phyloP scores from a whole-genome alignment of 352 stramenopile species.

The Blastocystis sp. region DNA sequence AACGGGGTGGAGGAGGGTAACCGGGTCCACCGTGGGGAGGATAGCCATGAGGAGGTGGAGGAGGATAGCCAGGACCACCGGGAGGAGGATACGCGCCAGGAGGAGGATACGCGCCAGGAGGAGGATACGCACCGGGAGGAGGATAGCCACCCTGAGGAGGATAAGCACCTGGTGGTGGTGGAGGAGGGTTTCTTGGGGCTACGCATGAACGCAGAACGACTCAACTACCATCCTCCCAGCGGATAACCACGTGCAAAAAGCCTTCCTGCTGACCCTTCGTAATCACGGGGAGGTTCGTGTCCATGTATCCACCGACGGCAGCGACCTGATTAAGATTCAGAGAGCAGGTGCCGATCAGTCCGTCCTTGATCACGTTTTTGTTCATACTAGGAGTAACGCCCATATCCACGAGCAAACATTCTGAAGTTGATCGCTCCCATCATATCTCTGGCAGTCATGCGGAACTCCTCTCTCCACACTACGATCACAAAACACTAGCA shows the following conservation, averaged over 20 bases:
- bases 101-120: no score
- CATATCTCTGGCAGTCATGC: neutral
- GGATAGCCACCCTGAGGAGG: neutral
- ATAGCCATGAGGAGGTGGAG: neutral
- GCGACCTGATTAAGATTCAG: conserved; percentile 1
- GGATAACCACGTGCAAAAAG: conserved; percentile 12
- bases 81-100: neutral
- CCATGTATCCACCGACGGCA: conserved; percentile 22
- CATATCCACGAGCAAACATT: neutral
- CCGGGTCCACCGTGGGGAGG: neutral
- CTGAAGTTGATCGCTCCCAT: neutral
- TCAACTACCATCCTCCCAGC: neutral
- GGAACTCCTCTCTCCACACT: conserved; percentile 33
- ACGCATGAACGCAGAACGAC: neutral
- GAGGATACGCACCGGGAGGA: neutral
- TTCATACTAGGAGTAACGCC: conserved; percentile 43
- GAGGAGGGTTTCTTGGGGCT: neutral
- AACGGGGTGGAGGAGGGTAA: conserved; percentile 41
- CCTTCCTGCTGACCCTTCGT: neutral
- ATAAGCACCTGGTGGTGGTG: neutral
- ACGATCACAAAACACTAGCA: neutral
- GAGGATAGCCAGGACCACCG: neutral
- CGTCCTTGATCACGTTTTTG: conserved; percentile 58
- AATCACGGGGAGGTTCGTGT: conserved; percentile 1
- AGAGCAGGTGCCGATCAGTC: neutral